Base-by-base conservation (phyloP, 192 early-diverging fungal genomes). In the Entomortierella chlamydospora region DNA sequence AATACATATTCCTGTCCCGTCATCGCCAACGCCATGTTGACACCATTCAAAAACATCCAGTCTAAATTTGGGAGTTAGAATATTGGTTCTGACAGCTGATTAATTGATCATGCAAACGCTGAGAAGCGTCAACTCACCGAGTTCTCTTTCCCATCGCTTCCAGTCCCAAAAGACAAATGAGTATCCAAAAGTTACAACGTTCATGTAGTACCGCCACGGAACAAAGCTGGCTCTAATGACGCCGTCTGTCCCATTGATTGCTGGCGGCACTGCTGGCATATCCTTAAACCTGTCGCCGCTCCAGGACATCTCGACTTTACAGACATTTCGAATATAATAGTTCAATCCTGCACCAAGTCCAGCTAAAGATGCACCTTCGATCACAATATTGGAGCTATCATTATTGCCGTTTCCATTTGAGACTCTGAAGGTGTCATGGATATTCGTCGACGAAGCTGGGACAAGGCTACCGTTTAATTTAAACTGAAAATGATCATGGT, bases 171-270 rank as follows among this genome's bases (percentile, higher is more conserved):
- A 79, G 2, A 49, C 76, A 25, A 41, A 79, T 20, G 76, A 70
- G 43, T 79, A 79, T 15, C 76, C 76, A 42, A 70, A 79, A 13
- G 76, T 79, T n/a, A 79, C 76, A 2, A 79, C 76, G 25, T 79
- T 79, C 68, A 79, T 79, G 43, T 79, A 79, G 33, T 79, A 79
- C 29, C 76, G 10, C 68, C 68, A 70, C 1, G 76, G 76, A 4
- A 79, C 76, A 70, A 79, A 79, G 8, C 76, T 79, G 17, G 76
- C 76, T 2, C 63, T 33, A 13, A 66, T 64, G 17, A 11, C 18
- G n/a, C 41, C 53, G 0, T 20, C 42, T 33, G 41, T 22, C 28
- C 13, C 13, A 12, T 18, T 52, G 45, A 68, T 53, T 23, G 7
- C 1, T 26, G 68, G 76, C 20, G 76, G 76, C 0, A 61, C 57